Evolutionary conservation across 1,284 basidiomycete genomes (phyloP), one percentile per base, ranked within the genome.

Genomic region (Fomes fomentarius): DNA sequence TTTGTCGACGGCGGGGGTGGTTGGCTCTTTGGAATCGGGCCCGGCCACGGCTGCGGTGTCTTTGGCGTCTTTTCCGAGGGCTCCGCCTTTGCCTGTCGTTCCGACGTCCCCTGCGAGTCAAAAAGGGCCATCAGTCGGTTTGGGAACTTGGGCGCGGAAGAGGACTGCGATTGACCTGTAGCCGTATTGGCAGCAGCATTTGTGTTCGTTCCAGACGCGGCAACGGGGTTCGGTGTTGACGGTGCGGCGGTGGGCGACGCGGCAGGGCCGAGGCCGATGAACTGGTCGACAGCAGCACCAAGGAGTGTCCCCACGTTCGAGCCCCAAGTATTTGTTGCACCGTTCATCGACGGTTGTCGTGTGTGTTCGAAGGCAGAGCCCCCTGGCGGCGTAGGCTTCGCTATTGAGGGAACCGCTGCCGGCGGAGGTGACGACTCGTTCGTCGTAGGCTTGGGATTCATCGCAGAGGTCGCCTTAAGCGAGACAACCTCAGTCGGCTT

Each of bases 101-200:
- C 42, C 40, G 51, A 47, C 43, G 52, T 52, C 58, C 53, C 64
- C 64, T 66, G 64, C 54, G 57, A 47, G 56, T 61, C 43, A 60
- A 60, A 61, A 55, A 60, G 50, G 58, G 57, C 58, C 54, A 52
- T 66, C 59, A 66, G 64, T 63, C 59, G 58, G 51, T 49, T 55
- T 61, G 21, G 47, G 38, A 58, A 47, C 39, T 45, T 48, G 56
- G 60, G 54, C 53, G 59, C 54, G 55, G 59, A 56, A 54, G 56
- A 57, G 50, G 55, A 55, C 30, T 49, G 38, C 41, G 57, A 62
- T 65, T 63, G 62, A 66, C 64, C 64, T 66, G 59, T 48, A 41
- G 60, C 57, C 22, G 57, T 25, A n/a, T 52, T 35, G 31, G 37
- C 8, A 34, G 50, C 17, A 25, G 58, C n/a, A 39, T 43, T 53